A percentile compares a stretch with the other conserved stretches of the same genome.
Evolutionary conservation across 306 rosid species (phyloP).

Genomic region (Dalbergia cochinchinensis): DNA sequence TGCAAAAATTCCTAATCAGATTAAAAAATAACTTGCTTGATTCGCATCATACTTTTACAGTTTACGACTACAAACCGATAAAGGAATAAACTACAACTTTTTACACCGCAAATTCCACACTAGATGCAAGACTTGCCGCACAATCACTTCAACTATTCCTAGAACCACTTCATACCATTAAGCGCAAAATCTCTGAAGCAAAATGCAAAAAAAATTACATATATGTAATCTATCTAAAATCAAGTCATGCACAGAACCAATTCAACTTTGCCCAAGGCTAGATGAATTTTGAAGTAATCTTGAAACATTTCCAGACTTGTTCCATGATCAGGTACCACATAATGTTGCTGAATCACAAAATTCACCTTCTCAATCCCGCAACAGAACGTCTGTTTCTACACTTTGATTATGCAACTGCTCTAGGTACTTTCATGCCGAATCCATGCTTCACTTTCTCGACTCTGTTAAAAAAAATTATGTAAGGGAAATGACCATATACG

Average conservation of each 20-base stretch:
- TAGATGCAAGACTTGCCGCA: conserved; percentile 21
- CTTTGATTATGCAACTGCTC: conserved; percentile 58
- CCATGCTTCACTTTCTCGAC: conserved; percentile 91
- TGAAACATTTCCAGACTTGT: conserved; percentile 29
- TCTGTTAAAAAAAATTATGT: conserved; percentile 54
- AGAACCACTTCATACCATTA: conserved; percentile 25
- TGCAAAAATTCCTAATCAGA: conserved; percentile 15
- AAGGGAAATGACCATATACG: not conserved
- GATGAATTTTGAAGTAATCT: conserved; percentile 30
- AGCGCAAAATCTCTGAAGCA: conserved; percentile 28
- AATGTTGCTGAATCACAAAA: conserved; percentile 26
- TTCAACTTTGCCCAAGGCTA: conserved; percentile 1
- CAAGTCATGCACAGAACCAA: conserved; percentile 36
- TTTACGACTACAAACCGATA: conserved; percentile 25
- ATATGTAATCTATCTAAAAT: conserved; percentile 39
- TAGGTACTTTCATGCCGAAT: conserved; percentile 90
- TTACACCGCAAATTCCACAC: conserved; percentile 37
- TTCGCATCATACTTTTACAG: conserved; percentile 26
- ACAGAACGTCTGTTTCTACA: conserved; percentile 12
- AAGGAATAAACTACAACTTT: conserved; percentile 34
- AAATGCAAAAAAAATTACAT: conserved; percentile 8
- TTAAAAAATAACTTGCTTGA: conserved; percentile 16
- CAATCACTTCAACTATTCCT: conserved; percentile 28
- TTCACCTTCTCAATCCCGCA: conserved; percentile 30
- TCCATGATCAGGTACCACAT: conserved; percentile 21